Evolutionary conservation across 2,329 filamentous ascomycete genomes (phyloP).

Genomic region (Bipolaris bicolor): DNA sequence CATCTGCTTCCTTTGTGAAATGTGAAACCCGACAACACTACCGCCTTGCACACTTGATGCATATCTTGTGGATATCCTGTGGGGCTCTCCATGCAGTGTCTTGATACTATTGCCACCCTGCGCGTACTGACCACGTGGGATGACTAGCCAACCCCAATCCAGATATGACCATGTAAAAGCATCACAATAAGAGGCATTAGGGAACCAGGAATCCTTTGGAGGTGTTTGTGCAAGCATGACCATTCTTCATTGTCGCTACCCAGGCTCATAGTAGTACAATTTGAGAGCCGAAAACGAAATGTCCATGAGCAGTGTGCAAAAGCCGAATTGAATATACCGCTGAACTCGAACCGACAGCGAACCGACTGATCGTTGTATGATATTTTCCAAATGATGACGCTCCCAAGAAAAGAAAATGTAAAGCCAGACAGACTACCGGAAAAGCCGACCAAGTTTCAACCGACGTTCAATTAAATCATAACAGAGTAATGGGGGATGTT

Average conservation of each 20-base stretch:
- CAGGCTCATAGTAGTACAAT: slow-evolving; percentile 23
- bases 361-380: slow-evolving; percentile 13
- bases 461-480: slow-evolving; percentile 17
- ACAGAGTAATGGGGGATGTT: slow-evolving; percentile 3
- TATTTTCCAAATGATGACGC: slow-evolving; percentile 22
- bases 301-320: slow-evolving; percentile 34
- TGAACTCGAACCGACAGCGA: slow-evolving; percentile 16
- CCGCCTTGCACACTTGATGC: neutral
- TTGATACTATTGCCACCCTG: neutral
- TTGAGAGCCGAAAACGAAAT: slow-evolving; percentile 17
- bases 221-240: slow-evolving; percentile 13
- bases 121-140: neutral
- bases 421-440: slow-evolving; percentile 19
- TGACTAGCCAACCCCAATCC: neutral
- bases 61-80: neutral
- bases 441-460: slow-evolving; percentile 18
- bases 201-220: neutral
- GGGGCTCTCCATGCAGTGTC: neutral
- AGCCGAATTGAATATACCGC: slow-evolving; percentile 15
- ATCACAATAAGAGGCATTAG: neutral
- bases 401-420: slow-evolving; percentile 23
- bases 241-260: slow-evolving; percentile 27
- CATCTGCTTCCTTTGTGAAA: slow-evolving; percentile 3
- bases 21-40: neutral
- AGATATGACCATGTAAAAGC: neutral